Percentiles rank a stretch among this genome's conserved stretches.
Conservation (phyloP, 2,329 filamentous ascomycete genomes). For the Cryphonectria radicalis region DNA sequence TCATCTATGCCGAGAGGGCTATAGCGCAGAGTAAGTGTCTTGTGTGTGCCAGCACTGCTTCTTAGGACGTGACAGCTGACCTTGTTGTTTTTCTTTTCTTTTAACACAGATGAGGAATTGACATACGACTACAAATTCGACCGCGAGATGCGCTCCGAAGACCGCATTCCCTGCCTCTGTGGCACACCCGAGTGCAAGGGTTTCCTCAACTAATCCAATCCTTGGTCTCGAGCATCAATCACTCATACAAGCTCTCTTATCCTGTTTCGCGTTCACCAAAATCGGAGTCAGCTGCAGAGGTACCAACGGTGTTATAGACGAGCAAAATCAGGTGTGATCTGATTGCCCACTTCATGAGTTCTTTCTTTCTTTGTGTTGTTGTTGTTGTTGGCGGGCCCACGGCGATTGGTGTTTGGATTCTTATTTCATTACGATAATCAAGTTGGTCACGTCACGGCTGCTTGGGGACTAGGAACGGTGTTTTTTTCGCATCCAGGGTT, state of each 20-base stretch:
- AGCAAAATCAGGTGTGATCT: conserved; percentile 1
- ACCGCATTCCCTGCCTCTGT: conserved; percentile 96
- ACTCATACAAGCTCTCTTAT: neutral
- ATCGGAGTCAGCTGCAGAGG: conserved; percentile 4
- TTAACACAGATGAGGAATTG: conserved; percentile 83
- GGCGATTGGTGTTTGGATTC: conserved; percentile 15
- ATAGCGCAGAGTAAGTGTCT: conserved; percentile 81
- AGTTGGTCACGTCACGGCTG: neutral
- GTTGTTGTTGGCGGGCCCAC: neutral
- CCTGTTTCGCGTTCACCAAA: neutral
- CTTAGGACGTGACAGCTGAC: conserved; percentile 32
- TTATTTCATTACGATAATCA: conserved; percentile 10
- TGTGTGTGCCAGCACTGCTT: neutral
- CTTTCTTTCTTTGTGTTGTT: neutral
- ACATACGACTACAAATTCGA: conserved; percentile 99
- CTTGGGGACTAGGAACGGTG: neutral
- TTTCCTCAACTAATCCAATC: conserved; percentile 80
- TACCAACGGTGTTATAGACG: conserved; percentile 10
- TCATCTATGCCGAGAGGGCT: conserved; percentile 96
- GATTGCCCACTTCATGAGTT: neutral
- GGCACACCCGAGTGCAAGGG: conserved; percentile 96
- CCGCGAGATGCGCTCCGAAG: conserved; percentile 90
- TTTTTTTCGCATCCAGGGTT: neutral
- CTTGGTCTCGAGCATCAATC: neutral
- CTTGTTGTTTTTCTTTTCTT: conserved; percentile 32